These are phyloP conservation scores for Speleostelium caveatum DNA, from an alignment of 78 protist genomes.

Conservation along the genomic window DNA sequence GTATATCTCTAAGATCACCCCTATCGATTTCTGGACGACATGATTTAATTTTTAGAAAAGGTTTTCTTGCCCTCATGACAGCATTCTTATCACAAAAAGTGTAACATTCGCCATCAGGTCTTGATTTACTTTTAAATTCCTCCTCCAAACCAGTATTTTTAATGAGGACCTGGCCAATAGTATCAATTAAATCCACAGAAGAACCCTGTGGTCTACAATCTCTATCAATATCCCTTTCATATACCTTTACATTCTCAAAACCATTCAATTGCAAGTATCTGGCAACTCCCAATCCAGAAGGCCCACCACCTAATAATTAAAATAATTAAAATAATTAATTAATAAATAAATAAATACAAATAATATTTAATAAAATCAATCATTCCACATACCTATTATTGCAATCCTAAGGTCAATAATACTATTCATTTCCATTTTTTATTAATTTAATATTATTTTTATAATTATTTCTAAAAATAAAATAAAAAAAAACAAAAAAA, in stretches of 20 bases:
- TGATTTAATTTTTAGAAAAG: not conserved
- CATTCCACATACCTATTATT: too few species aligned
- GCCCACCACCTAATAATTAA: constrained; percentile 25
- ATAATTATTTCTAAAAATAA: too few species aligned
- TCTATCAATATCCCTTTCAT: constrained; percentile 8
- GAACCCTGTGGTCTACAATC: constrained; percentile 5
- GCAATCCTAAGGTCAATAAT: too few species aligned
- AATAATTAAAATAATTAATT: constrained; percentile 18
- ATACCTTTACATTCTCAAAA: not conserved
- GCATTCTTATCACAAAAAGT: not conserved
- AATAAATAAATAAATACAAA: too few species aligned
- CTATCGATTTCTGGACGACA: constrained; percentile 27
- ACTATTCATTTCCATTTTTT: too few species aligned
- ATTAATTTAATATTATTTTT: too few species aligned
- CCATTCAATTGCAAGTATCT: not conserved
- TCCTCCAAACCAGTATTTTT: not conserved
- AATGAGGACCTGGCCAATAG: not conserved
- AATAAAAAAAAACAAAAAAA: too few species aligned
- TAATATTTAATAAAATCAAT: too few species aligned
- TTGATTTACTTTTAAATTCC: not conserved
- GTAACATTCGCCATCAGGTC: not conserved
- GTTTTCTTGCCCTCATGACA: not conserved
- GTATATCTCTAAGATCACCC: constrained; percentile 4
- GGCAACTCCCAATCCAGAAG: not conserved
- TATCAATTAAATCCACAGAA: not conserved